These are phyloP conservation scores for Dillenia turbinata DNA, from an alignment of 164 flowering plant genomes.

Conservation along the genomic window DNA sequence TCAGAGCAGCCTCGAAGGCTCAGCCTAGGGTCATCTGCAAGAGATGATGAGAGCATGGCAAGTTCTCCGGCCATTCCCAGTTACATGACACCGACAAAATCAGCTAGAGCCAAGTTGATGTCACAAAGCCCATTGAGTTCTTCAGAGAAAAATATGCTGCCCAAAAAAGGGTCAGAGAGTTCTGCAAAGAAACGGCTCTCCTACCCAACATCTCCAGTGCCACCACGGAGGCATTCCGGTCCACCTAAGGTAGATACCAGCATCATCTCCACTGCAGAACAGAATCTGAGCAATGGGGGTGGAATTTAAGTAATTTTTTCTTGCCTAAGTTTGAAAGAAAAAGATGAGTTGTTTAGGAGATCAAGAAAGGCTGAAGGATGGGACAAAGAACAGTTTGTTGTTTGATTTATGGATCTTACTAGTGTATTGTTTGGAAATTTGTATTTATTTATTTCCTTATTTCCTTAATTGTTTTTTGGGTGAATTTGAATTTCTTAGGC, in stretches of 20 bases:
- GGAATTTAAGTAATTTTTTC: slow-evolving; percentile 2
- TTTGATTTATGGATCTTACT: no score
- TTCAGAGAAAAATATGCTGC: slow-evolving; percentile 32
- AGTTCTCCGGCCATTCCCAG: slow-evolving; percentile 61
- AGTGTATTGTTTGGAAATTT: no score
- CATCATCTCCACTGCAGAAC: slow-evolving; percentile 18
- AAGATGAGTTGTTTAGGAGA: slow-evolving; percentile 3
- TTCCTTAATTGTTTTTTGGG: no score
- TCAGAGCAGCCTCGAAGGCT: slow-evolving; percentile 62
- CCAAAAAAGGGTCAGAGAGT: slow-evolving; percentile 31
- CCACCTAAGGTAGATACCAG: slow-evolving; percentile 43
- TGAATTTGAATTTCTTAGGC: no score
- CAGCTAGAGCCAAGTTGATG: slow-evolving; percentile 65
- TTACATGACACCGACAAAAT: slow-evolving; percentile 76
- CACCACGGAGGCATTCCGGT: slow-evolving; percentile 54
- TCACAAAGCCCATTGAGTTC: slow-evolving; percentile 41
- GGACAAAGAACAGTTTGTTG: no score
- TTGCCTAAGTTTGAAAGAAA: not conserved
- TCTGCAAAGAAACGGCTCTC: slow-evolving; percentile 60
- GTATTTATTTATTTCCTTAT: no score
- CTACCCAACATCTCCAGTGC: slow-evolving; percentile 50
- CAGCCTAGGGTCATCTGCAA: slow-evolving; percentile 35
- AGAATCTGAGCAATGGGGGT: slow-evolving; percentile 30
- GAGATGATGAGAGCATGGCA: slow-evolving; percentile 59
- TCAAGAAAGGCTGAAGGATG: not conserved